These are phyloP conservation scores for Epichloe gansuensis DNA, from an alignment of 2,329 filamentous ascomycete species.

Conservation along the genomic window DNA sequence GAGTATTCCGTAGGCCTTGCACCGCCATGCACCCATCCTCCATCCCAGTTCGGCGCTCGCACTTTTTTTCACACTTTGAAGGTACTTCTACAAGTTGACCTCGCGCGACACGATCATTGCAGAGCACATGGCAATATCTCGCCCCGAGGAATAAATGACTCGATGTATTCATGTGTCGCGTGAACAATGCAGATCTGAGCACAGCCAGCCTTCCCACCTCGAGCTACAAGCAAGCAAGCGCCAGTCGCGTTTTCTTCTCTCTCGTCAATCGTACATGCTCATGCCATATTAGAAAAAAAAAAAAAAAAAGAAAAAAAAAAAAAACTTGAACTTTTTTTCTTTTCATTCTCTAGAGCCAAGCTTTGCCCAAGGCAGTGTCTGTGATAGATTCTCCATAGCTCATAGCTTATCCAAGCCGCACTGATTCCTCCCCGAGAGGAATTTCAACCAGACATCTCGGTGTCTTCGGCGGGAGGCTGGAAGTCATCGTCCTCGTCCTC, in stretches of 20 bases:
- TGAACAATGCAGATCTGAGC: background rate
- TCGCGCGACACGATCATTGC: background rate
- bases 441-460: slow-evolving; percentile 47
- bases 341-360: background rate
- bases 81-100: background rate
- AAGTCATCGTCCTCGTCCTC: slow-evolving; percentile 70
- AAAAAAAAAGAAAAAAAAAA: background rate
- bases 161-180: background rate
- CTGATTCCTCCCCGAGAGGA: background rate
- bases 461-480: slow-evolving; percentile 50
- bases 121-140: background rate
- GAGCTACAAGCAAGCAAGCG: background rate
- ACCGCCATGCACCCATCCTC: too few relatives aligned
- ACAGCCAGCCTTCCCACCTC: background rate
- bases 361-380: background rate
- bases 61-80: too few relatives aligned
- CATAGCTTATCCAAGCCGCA: background rate
- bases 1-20: too few relatives aligned
- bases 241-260: background rate
- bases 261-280: background rate
- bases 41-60: too few relatives aligned
- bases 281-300: background rate
- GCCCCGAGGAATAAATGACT: background rate
- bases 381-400: background rate
- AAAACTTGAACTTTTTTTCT: background rate